Percentiles rank a stretch among this genome's conserved stretches.
phyloP scores from a whole-genome alignment of 83 land plant species.

The Diphasiastrum complanatum region DNA sequence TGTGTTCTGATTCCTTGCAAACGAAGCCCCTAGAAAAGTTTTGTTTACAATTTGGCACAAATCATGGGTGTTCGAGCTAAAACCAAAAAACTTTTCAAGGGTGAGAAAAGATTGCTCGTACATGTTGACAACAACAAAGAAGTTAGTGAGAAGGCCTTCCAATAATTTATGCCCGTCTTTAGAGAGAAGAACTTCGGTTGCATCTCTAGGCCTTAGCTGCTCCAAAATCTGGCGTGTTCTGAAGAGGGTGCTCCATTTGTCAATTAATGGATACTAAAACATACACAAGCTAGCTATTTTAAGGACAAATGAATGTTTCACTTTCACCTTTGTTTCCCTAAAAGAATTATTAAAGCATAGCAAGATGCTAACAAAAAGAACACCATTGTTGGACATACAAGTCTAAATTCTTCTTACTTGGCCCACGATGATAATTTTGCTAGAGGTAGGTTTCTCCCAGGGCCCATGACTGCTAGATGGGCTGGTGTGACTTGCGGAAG shows the following conservation, averaged over 20 bases:
- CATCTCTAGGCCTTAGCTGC: slow-evolving; percentile 43
- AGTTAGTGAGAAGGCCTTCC: slow-evolving; percentile 75
- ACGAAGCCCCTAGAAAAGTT: too few species aligned
- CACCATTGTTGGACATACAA: not conserved
- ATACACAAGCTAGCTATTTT: too few species aligned
- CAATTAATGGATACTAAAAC: not conserved
- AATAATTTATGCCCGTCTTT: slow-evolving; percentile 76
- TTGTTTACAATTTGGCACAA: too few species aligned
- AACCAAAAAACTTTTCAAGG: too few species aligned
- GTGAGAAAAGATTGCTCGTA: slow-evolving; percentile 32
- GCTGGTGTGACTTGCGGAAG: slow-evolving; percentile 37
- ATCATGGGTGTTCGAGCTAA: too few species aligned
- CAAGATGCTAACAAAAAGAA: not conserved
- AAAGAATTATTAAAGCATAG: not conserved
- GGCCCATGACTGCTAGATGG: slow-evolving; percentile 59
- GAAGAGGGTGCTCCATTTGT: slow-evolving; percentile 7
- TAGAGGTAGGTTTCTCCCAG: slow-evolving; percentile 50
- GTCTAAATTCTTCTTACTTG: slow-evolving; percentile 31
- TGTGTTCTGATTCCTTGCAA: too few species aligned
- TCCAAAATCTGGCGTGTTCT: slow-evolving; percentile 62
- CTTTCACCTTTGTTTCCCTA: too few species aligned
- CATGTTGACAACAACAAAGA: slow-evolving; percentile 64
- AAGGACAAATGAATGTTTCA: too few species aligned
- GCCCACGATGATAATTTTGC: slow-evolving; percentile 83
- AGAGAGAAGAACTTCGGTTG: slow-evolving; percentile 74